These are phyloP conservation scores for Russula abietina DNA, from an alignment of 768 basidiomycete genomes.

Conservation along the genomic window DNA sequence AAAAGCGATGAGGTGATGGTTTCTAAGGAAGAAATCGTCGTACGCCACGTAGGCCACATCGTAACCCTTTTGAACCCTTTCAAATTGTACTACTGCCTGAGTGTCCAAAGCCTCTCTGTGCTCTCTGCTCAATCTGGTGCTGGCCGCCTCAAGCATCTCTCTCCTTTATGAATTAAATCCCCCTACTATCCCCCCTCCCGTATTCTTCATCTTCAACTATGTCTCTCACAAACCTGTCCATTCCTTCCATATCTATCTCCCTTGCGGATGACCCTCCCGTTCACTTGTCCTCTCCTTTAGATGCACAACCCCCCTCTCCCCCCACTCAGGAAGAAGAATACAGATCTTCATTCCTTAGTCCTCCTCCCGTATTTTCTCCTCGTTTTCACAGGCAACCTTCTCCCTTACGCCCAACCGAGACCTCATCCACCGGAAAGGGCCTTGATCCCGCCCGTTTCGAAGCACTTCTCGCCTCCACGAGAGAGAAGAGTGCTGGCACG, in stretches of 20 bases:
- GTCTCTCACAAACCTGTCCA: constrained; percentile 34
- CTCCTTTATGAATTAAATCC: constrained; percentile 9
- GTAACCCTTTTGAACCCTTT: not conserved
- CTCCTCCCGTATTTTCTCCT: constrained; percentile 44
- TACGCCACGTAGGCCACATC: not conserved
- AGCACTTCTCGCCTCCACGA: constrained; percentile 53
- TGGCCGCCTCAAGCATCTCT: constrained; percentile 30
- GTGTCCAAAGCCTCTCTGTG: constrained; percentile 13
- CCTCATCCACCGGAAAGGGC: constrained; percentile 40
- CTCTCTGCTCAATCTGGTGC: constrained; percentile 31
- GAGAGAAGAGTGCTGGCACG: constrained; percentile 45
- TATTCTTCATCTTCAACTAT: constrained; percentile 26
- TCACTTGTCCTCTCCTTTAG: constrained; percentile 63
- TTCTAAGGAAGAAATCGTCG: not conserved
- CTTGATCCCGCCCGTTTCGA: constrained; percentile 60
- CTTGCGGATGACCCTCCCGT: constrained; percentile 45
- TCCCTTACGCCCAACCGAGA: constrained; percentile 43
- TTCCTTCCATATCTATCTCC: constrained; percentile 69
- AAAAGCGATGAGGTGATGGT: not conserved
- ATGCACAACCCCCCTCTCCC: constrained; percentile 30
- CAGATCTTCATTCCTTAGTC: constrained; percentile 52
- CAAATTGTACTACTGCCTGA: not conserved
- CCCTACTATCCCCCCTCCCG: constrained; percentile 26
- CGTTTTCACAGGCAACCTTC: constrained; percentile 41
- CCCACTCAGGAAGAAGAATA: constrained; percentile 42